Evolutionary conservation across 805 yeast genomes (phyloP).

Genomic region (Candida arabinofermentans): DNA sequence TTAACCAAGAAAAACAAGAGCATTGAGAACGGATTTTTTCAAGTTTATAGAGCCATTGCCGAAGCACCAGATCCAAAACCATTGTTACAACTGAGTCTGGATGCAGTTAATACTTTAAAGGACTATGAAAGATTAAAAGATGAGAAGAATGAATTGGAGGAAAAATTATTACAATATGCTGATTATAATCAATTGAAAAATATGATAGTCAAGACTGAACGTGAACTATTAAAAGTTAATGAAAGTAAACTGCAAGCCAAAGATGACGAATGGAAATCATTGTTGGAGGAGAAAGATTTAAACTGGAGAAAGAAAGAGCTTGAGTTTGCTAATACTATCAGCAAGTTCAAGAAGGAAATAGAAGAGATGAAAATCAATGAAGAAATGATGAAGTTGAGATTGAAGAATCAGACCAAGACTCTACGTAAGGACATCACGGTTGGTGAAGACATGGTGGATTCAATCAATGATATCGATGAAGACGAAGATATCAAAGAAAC

Average conservation of each 20-base stretch:
- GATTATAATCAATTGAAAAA: constrained; percentile 77
- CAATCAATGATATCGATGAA: constrained; percentile 11
- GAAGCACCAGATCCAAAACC: constrained; percentile 95
- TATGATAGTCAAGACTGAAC: constrained; percentile 57
- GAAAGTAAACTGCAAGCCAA: constrained; percentile 58
- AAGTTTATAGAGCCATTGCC: constrained; percentile 68
- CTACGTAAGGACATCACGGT: constrained; percentile 31
- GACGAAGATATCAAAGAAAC: constrained; percentile 11
- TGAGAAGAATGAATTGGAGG: constrained; percentile 49
- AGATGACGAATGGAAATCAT: constrained; percentile 65
- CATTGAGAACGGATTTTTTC: constrained; percentile 70
- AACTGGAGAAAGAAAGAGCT: constrained; percentile 62
- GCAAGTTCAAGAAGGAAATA: constrained; percentile 49
- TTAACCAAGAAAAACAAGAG: constrained; percentile 73
- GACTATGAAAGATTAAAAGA: constrained; percentile 49
- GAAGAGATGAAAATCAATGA: constrained; percentile 62
- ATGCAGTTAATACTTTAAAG: constrained; percentile 45
- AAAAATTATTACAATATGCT: constrained; percentile 58
- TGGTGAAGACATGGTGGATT: constrained; percentile 13
- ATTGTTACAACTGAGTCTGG: constrained; percentile 64
- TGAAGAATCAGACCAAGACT: constrained; percentile 44
- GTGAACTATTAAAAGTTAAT: constrained; percentile 51
- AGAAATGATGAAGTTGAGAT: constrained; percentile 61
- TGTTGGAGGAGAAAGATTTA: constrained; percentile 67
- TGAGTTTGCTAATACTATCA: constrained; percentile 46